Evolutionary conservation across 179 eudicot species (phyloP), one percentile per base, ranked within the genome.

Genomic region (Amaranthus tricolor): DNA sequence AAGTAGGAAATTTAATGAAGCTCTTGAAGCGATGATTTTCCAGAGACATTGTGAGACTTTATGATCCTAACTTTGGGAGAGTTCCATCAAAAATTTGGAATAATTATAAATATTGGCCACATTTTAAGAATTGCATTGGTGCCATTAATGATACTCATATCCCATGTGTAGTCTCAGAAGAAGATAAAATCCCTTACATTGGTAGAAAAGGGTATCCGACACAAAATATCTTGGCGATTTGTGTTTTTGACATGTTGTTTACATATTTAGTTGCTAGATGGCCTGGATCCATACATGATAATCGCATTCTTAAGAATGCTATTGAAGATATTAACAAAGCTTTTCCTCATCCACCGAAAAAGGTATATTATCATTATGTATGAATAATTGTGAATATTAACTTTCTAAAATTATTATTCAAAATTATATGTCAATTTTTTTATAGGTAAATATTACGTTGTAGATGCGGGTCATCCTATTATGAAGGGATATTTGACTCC

Each of bases 1-100:
- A 17, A 45, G 70, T 16, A 66, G 70, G 12, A 66, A 15, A 47
- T 66, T 66, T n/a, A 68, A 68, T 68, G 59, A 50, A 68, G 71
- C 52, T 19, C 58, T 68, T 7, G 58, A 68, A 3, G 44, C 59
- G 4, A 68, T 68, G 59, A 68, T 68, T 51, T 20, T 68, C 58
- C 11, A 68, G 19, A 55, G 50, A 70, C 16, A 70, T 70, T 70
- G 49, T 70, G 0, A 40, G 50, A 14, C 73, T 9, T 40, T 70
- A 49, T 7, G 50, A 70, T 54, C 62, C 50, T 15, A 14, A 54
- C 16, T n/a, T n/a, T n/a, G n/a, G n/a, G n/a, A n/a, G n/a, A n/a
- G n/a, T 70, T 70, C n/a, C 62, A 3, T 9, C 6, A 0, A 20
- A 21, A 15, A 61, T 61, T 8, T 14, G 45, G 6, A 15, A 61